Conservation (phyloP, 2,329 filamentous ascomycete species). For the Chaetomium olivaceum region DNA sequence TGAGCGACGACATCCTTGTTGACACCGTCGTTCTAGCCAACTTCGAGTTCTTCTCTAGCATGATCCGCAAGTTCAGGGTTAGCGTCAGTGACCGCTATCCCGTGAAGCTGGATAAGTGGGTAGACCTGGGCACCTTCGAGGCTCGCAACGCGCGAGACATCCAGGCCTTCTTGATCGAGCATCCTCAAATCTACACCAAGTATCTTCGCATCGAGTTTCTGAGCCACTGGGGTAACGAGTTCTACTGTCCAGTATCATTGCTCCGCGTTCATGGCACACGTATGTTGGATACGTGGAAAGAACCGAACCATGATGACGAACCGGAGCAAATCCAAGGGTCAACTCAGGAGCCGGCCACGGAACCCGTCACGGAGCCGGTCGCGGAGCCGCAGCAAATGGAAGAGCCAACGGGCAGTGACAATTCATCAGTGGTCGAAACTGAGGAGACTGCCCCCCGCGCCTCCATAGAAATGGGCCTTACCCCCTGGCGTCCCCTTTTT, state of each 20-base stretch:
- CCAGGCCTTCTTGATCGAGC: slow-evolving; percentile 90
- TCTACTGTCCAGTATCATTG: slow-evolving; percentile 90
- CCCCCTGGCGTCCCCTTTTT: slow-evolving; percentile 35
- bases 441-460: slow-evolving; percentile 2
- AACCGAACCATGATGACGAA: slow-evolving; percentile 64
- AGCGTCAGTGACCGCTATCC: slow-evolving; percentile 95
- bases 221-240: slow-evolving; percentile 93
- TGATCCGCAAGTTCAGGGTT: slow-evolving; percentile 86
- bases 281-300: slow-evolving; percentile 90
- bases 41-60: slow-evolving; percentile 98
- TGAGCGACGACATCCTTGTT: slow-evolving; percentile 82
- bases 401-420: slow-evolving; percentile 17
- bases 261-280: slow-evolving; percentile 93
- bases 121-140: slow-evolving; percentile 81
- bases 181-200: slow-evolving; percentile 92
- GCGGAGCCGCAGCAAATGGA: slow-evolving; percentile 34
- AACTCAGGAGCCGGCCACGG: slow-evolving; percentile 36
- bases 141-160: slow-evolving; percentile 91
- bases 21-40: slow-evolving; percentile 98
- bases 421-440: slow-evolving; percentile 6
- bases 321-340: slow-evolving; percentile 36
- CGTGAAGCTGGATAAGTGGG: slow-evolving; percentile 90
- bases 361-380: slow-evolving; percentile 34
- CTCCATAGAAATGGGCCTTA: slow-evolving; percentile 30
- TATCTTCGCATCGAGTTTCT: slow-evolving; percentile 91